Percentiles rank a stretch among this genome's conserved stretches.
phyloP scores from a whole-genome alignment of 2,329 filamentous ascomycete genomes.

The Colletotrichum phormii region DNA sequence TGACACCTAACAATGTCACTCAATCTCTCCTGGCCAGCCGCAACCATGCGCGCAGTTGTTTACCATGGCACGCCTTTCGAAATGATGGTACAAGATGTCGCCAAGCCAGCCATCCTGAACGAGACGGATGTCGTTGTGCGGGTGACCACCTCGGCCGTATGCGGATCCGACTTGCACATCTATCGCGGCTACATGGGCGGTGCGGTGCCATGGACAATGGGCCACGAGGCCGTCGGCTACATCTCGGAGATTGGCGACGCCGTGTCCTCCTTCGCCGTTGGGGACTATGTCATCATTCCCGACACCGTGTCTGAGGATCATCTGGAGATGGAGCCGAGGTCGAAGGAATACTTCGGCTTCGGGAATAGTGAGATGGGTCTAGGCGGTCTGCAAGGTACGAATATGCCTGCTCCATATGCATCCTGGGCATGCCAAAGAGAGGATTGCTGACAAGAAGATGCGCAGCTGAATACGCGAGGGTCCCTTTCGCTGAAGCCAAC shows the following conservation, averaged over 20 bases:
- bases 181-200: constrained; percentile 43
- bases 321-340: neutral
- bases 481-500: constrained; percentile 76
- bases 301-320: constrained; percentile 35
- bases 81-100: constrained; percentile 36
- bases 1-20: neutral
- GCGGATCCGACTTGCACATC: constrained; percentile 48
- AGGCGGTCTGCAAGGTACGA: constrained; percentile 19
- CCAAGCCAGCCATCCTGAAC: constrained; percentile 34
- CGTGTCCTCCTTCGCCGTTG: constrained; percentile 47
- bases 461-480: constrained; percentile 64
- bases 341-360: constrained; percentile 11
- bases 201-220: constrained; percentile 38
- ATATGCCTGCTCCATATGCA: neutral
- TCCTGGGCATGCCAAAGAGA: neutral
- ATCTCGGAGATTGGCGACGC: constrained; percentile 48
- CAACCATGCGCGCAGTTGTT: constrained; percentile 13
- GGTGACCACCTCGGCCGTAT: constrained; percentile 47
- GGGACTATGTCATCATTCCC: constrained; percentile 52
- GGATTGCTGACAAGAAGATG: neutral
- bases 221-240: constrained; percentile 55
- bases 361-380: constrained; percentile 1
- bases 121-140: constrained; percentile 48
- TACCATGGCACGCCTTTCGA: constrained; percentile 40
- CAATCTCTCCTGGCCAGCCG: neutral